Conservation (phyloP, 495 filamentous ascomycete species). For the Neurospora sp. region DNA sequence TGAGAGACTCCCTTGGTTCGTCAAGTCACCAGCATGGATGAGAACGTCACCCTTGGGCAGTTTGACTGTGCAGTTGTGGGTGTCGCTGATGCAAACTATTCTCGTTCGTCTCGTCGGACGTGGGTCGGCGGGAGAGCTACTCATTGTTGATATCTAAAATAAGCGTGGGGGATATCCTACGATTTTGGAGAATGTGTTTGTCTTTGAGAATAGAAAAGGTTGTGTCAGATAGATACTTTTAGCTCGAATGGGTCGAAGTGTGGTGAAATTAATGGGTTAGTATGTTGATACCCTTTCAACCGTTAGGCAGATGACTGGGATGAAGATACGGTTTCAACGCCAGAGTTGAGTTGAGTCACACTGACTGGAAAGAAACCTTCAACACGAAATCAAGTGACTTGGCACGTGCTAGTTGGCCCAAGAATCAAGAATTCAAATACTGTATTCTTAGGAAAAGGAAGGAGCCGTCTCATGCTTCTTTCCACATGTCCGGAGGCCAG, state of each 20-base stretch:
- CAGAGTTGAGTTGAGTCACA: not conserved
- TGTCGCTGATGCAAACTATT: slow-evolving; percentile 75
- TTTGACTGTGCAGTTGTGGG: slow-evolving; percentile 57
- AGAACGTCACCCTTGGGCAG: slow-evolving; percentile 80
- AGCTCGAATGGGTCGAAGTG: too few relatives aligned
- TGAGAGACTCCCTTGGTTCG: slow-evolving; percentile 60
- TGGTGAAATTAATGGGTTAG: not conserved
- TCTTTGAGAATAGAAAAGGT: not conserved
- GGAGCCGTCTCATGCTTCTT: not conserved
- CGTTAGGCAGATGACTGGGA: not conserved
- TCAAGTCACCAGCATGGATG: slow-evolving; percentile 84
- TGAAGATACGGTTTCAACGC: not conserved
- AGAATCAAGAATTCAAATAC: not conserved
- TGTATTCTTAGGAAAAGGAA: not conserved
- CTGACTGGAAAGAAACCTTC: not conserved
- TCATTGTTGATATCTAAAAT: not conserved
- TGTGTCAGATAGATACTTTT: not conserved
- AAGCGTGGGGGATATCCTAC: not conserved
- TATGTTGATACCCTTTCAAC: not conserved
- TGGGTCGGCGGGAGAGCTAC: not conserved
- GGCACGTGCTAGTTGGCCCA: not conserved
- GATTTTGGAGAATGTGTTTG: not conserved
- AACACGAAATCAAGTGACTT: not conserved
- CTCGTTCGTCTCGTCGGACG: slow-evolving; percentile 25
- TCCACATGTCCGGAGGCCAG: not conserved